A percentile compares a stretch with the other conserved stretches of the same genome.
phyloP scores from a whole-genome alignment of 768 basidiomycete species.

The Lactarius evosmus region DNA sequence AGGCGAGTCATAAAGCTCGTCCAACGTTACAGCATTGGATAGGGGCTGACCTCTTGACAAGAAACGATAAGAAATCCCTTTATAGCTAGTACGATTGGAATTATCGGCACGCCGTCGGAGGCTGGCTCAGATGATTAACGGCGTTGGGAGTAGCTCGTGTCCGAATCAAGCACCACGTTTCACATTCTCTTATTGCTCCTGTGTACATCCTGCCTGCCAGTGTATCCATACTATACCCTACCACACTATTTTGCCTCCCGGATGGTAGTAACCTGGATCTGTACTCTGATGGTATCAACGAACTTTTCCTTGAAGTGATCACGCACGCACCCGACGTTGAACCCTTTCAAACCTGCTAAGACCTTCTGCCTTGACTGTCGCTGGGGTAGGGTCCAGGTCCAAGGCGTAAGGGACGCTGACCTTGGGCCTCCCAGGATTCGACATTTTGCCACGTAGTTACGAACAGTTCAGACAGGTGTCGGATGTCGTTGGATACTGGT shows the following conservation, averaged over 20 bases:
- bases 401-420: background rate
- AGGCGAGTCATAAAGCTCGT: background rate
- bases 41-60: background rate
- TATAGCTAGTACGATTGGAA: too few species aligned
- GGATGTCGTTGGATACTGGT: background rate
- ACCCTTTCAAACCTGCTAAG: background rate
- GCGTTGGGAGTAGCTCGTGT: background rate
- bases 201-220: background rate
- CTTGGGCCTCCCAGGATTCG: background rate
- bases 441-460: background rate
- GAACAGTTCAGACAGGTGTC: background rate
- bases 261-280: background rate
- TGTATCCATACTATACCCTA: background rate
- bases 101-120: background rate
- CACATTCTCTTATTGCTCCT: background rate
- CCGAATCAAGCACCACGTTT: background rate
- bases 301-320: background rate
- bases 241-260: background rate
- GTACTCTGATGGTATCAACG: background rate
- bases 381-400: background rate
- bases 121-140: background rate
- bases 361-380: background rate
- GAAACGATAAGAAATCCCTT: too few species aligned
- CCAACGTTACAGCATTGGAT: background rate
- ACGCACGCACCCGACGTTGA: background rate